Evolutionary conservation across 2,329 filamentous ascomycete species (phyloP), one percentile per base, ranked within the genome.

Genomic region (Cadophora luteo-olivacea): DNA sequence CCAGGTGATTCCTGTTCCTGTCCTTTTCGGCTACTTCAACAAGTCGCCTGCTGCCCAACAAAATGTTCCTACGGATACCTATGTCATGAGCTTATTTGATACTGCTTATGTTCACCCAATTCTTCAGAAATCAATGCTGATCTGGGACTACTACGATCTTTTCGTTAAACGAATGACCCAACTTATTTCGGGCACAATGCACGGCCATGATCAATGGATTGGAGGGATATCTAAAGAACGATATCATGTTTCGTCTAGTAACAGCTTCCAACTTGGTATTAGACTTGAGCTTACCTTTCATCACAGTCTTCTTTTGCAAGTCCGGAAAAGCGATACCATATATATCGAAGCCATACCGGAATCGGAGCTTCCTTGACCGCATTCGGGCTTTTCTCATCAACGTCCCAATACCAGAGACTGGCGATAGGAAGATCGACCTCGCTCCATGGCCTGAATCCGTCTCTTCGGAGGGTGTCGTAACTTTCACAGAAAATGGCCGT

Each of bases 61-160:
- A n/a, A 66, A 68, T 52, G 83, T 84, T 51, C 83, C 84, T 0
- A 79, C 83, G 11, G 84, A 86, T 68, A 79, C 80, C 1, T 80
- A 80, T 0, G 77, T 82, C 1, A 83, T 82, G 14, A 84, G 82
- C 63, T 73, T 86, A 7, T 85, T 86, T 69, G 83, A 86, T 69
- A 85, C 84, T 0, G 82, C 83, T 6, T 86, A 86, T 65, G 81
- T 82, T 4, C 83, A 84, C 22, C 81, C 81, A 0, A 67, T 80
- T 2, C 75, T 86, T 0, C 81, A 83, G 68, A 79, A 78, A 19
- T 81, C 80, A 16, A 75, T 70, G 0, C 68, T 82, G 3, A 77
- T 82, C 5, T 85, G 84, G 84, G 11, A 32, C 12, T 65, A 65
- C 49, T 62, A 62, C 16, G 41, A 48, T 14, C 41, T 48, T 48